Evolutionary conservation across 805 yeast genomes (phyloP), one percentile per base, ranked within the genome.

Genomic region (Wickerhamiella hasegawae): DNA sequence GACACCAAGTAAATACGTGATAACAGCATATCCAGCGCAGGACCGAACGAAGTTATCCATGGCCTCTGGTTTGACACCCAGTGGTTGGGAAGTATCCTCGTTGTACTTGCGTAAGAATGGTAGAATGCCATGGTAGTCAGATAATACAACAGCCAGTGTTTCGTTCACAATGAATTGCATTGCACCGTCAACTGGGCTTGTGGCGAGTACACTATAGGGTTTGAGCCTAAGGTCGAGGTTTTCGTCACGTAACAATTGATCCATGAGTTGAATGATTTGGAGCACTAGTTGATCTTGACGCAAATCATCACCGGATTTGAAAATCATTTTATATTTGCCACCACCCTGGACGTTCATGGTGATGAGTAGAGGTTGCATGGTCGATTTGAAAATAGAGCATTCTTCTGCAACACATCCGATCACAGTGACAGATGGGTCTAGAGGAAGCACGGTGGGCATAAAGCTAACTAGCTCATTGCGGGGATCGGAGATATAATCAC

Each of bases 11-110:
- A 90, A 60, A 48, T 90, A 90, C 0, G 98, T 90, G 18, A 90
- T 80, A 1, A 90, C 97, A 62, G 96, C 90, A 52, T 90, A 90
- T 0, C 98, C 99, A 18, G 99, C 96, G 53, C 96, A 83, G 3
- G 95, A 82, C 44, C 85, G 72, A 5, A 90, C 87, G 57, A 81
- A 90, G 44, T 80, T 87, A 47, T 90, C 97, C 94, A 90, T 82
- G 0, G 75, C 81, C 44, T 69, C 70, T 0, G 72, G 57, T 9
- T 66, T 60, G 1, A 80, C 62, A 1, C 66, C 66, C 16, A 57
- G 45, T 3, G 59, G 55, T 26, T 46, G 46, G 12, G 30, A 27
- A 3, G 45, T 33, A 45, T 73, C 77, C 0, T 77, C 78, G 40
- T 75, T 75, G 44, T 82, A 77, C 20, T 65, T 60, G 43, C 69